Conservation (phyloP, 177 flowering plant genomes). For the Telopea speciosissima region DNA sequence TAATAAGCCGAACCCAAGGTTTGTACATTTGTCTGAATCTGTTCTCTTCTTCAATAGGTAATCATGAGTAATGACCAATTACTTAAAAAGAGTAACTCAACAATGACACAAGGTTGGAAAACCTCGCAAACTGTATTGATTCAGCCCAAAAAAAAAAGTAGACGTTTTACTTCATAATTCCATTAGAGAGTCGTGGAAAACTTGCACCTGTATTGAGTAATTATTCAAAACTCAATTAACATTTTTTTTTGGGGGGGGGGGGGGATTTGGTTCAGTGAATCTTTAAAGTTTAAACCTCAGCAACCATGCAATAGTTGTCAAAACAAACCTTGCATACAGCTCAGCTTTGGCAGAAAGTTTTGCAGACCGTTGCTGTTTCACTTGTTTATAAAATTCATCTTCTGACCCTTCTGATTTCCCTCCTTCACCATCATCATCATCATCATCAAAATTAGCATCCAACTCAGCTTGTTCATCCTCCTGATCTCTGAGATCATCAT, state of each 20-base stretch:
- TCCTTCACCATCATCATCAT: conserved; percentile 19
- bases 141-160: too few species aligned
- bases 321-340: conserved; percentile 52
- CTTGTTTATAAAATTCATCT: conserved; percentile 69
- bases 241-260: too few species aligned
- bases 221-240: too few species aligned
- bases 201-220: too few species aligned
- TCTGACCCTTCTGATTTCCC: conserved; percentile 36
- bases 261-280: too few species aligned
- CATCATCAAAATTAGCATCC: conserved; percentile 20
- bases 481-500: conserved; percentile 21
- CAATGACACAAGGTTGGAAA: not conserved
- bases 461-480: conserved; percentile 19
- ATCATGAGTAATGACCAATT: too few species aligned
- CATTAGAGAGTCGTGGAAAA: too few species aligned
- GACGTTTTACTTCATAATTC: too few species aligned
- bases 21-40: too few species aligned
- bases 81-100: not conserved
- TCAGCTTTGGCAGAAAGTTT: conserved; percentile 61
- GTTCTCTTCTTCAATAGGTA: too few species aligned
- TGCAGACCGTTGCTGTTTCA: conserved; percentile 38
- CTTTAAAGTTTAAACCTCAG: not conserved
- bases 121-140: too few species aligned
- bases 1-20: too few species aligned
- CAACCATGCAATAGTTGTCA: not conserved